Evolutionary conservation across 129 eudicot species (phyloP).

Genomic region (Logfia minima): DNA sequence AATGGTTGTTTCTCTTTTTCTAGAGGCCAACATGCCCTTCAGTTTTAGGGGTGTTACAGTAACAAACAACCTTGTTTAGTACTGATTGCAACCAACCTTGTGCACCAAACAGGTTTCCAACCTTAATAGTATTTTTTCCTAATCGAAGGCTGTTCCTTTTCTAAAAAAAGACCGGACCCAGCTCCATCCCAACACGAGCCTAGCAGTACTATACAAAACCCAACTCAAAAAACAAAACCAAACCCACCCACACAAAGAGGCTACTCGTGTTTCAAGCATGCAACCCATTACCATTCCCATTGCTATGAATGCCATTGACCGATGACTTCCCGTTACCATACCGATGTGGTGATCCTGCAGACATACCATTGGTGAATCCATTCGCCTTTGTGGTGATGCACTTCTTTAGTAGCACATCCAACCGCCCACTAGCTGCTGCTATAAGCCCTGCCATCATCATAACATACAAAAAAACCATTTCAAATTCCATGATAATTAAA

Average conservation of each 20-base stretch:
- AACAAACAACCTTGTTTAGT: conserved; percentile 13
- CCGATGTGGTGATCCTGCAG: conserved; percentile 37
- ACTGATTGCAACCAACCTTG: conserved; percentile 23
- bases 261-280: conserved; percentile 43
- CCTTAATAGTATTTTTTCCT: conserved; percentile 13
- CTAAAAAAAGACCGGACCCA: conserved; percentile 44
- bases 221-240: conserved; percentile 15
- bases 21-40: conserved; percentile 25
- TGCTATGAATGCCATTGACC: conserved; percentile 50
- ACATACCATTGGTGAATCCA: conserved; percentile 39
- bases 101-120: conserved; percentile 22
- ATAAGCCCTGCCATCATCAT: conserved; percentile 56
- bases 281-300: conserved; percentile 57
- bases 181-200: conserved; percentile 39
- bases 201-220: conserved; percentile 52
- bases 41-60: conserved; percentile 23
- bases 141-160: conserved; percentile 46
- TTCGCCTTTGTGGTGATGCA: conserved; percentile 21
- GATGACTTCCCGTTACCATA: conserved; percentile 53
- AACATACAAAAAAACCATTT: background rate
- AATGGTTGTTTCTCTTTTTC: conserved; percentile 20
- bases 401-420: conserved; percentile 59
- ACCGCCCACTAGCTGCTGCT: conserved; percentile 87
- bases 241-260: conserved; percentile 1
- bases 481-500: too few species aligned